Conservation (phyloP, 192 early-diverging fungal genomes). For the Funneliformis geosporum region DNA sequence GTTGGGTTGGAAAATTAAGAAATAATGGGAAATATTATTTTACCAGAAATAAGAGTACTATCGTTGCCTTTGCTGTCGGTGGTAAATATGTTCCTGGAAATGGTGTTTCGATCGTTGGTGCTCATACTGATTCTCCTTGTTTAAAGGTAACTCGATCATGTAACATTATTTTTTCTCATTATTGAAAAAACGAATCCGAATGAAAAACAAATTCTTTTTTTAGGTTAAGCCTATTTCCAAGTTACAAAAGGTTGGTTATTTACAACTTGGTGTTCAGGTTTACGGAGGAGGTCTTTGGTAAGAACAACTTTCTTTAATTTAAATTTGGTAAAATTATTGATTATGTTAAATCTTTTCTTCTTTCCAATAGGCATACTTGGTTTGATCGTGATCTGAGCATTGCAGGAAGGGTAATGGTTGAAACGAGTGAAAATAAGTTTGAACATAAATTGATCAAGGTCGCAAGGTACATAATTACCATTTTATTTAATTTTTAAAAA, state of each 20-base stretch:
- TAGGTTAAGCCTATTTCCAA: slow-evolving; percentile 75
- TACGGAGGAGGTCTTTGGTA: slow-evolving; percentile 97
- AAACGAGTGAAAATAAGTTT: slow-evolving; percentile 56
- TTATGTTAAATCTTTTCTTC: background rate
- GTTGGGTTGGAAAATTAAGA: slow-evolving; percentile 72
- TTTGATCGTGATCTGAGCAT: slow-evolving; percentile 97
- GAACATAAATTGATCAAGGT: slow-evolving; percentile 78
- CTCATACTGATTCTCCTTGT: slow-evolving; percentile 98
- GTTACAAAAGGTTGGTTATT: slow-evolving; percentile 81
- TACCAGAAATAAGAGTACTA: slow-evolving; percentile 85
- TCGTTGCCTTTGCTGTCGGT: slow-evolving; percentile 94
- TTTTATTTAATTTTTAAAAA: no score
- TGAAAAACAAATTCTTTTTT: background rate
- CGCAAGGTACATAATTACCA: slow-evolving; percentile 41
- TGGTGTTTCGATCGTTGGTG: slow-evolving; percentile 88
- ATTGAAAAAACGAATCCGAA: background rate
- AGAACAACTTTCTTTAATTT: background rate
- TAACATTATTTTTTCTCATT: background rate
- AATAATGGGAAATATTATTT: slow-evolving; percentile 93
- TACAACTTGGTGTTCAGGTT: slow-evolving; percentile 87
- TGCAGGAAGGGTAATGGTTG: slow-evolving; percentile 91
- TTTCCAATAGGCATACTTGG: slow-evolving; percentile 76
- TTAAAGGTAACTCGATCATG: slow-evolving; percentile 77
- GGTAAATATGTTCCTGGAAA: slow-evolving; percentile 81
- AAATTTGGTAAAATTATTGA: background rate